These are phyloP conservation scores for Chaetomium globosum DNA, from an alignment of 2,329 filamentous ascomycete species.

Conservation along the genomic window DNA sequence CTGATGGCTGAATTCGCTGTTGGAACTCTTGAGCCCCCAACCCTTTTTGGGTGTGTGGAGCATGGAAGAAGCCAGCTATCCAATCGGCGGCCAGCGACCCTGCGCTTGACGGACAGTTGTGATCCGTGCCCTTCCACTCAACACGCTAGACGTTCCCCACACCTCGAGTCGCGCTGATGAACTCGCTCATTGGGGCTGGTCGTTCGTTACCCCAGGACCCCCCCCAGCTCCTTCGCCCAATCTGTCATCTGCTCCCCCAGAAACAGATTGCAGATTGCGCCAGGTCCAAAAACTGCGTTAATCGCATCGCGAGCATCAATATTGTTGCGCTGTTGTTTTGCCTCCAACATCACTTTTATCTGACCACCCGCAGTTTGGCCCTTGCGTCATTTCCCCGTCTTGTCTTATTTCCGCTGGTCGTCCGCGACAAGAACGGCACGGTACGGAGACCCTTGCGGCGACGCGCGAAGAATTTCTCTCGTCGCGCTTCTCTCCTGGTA, in stretches of 20 bases:
- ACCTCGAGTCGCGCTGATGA: conserved; percentile 31
- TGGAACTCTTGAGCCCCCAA: conserved; percentile 17
- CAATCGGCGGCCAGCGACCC: conserved; percentile 13
- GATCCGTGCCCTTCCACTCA: conserved; percentile 28
- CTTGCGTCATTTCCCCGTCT: conserved; percentile 7
- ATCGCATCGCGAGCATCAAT: conserved; percentile 30
- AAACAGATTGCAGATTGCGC: conserved; percentile 34
- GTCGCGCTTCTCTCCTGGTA: conserved; percentile 26
- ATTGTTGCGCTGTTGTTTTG: conserved; percentile 12
- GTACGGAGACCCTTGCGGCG: conserved; percentile 27
- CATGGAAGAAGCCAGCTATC: conserved; percentile 8
- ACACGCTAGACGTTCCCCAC: conserved; percentile 28
- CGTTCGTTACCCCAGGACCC: conserved; percentile 14
- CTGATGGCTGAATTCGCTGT: neutral
- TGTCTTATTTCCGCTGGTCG: conserved; percentile 1
- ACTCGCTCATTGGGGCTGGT: conserved; percentile 20
- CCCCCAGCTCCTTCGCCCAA: conserved; percentile 32
- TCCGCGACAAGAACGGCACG: conserved; percentile 18
- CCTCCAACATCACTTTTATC: neutral
- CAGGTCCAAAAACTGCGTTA: conserved; percentile 23
- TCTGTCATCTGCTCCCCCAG: conserved; percentile 31
- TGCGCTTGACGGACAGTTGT: conserved; percentile 7
- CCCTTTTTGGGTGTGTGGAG: conserved; percentile 24
- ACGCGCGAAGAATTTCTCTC: conserved; percentile 34
- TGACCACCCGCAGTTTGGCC: neutral